These are phyloP conservation scores for Aspergillus vadensis DNA, from an alignment of 2,329 filamentous ascomycete species.

Conservation along the genomic window DNA sequence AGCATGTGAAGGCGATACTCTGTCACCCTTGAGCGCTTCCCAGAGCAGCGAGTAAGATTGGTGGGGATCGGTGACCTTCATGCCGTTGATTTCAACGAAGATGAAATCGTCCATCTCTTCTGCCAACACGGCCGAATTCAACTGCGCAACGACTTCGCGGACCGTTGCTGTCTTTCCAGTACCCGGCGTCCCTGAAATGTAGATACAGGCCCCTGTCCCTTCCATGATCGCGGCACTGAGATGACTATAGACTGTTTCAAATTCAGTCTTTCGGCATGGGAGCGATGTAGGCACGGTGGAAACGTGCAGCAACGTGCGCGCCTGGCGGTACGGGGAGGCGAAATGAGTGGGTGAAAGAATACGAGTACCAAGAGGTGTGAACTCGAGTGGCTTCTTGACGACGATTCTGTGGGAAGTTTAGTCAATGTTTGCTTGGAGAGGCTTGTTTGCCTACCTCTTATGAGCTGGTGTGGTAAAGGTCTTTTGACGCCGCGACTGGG, in stretches of 20 bases:
- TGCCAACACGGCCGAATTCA: slow-evolving; percentile 81
- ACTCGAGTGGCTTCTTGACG: slow-evolving; percentile 86
- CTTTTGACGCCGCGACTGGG: slow-evolving; percentile 45
- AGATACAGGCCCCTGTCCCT: slow-evolving; percentile 92
- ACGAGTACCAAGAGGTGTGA: slow-evolving; percentile 90
- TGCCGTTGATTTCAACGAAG: slow-evolving; percentile 98
- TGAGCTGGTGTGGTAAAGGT: slow-evolving; percentile 63
- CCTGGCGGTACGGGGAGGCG: slow-evolving; percentile 85
- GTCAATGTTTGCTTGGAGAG: slow-evolving; percentile 24
- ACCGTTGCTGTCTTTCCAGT: slow-evolving; percentile 98
- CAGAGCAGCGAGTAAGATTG: slow-evolving; percentile 94
- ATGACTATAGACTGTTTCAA: slow-evolving; percentile 87
- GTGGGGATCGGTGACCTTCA: slow-evolving; percentile 98
- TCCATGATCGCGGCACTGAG: slow-evolving; percentile 92
- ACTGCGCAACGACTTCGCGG: slow-evolving; percentile 84
- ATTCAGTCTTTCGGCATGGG: slow-evolving; percentile 90
- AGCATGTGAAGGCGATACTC: slow-evolving; percentile 88
- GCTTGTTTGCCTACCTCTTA: slow-evolving; percentile 53
- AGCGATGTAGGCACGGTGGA: slow-evolving; percentile 87
- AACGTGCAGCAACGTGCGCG: slow-evolving; percentile 85
- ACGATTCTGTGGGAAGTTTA: slow-evolving; percentile 53
- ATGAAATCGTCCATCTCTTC: slow-evolving; percentile 98
- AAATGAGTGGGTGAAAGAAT: slow-evolving; percentile 74
- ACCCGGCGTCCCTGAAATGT: slow-evolving; percentile 97
- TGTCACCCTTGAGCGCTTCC: slow-evolving; percentile 92